phyloP scores from a whole-genome alignment of 2,329 filamentous ascomycete species.

The Emmonsiellopsis sp. region DNA sequence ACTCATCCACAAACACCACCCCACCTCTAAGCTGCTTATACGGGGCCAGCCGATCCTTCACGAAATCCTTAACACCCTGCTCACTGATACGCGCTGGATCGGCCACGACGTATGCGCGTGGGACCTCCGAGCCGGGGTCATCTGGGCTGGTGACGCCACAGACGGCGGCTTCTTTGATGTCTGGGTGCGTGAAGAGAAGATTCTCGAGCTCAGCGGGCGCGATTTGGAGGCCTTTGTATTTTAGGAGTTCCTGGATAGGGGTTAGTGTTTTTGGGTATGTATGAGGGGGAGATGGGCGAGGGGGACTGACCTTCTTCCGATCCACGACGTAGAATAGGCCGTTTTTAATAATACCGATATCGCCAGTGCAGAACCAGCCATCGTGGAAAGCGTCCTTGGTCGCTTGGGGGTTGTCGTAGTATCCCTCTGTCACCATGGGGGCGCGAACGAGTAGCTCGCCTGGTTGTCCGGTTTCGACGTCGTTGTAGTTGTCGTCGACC shows the following conservation, averaged over 20 bases:
- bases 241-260: neutral
- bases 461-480: neutral
- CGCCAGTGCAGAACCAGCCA: constrained; percentile 4
- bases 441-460: constrained; percentile 2
- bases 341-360: neutral
- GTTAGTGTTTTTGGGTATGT: neutral
- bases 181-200: constrained; percentile 1
- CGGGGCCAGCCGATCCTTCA: constrained; percentile 1
- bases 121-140: neutral
- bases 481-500: constrained; percentile 3
- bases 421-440: neutral
- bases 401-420: constrained; percentile 3
- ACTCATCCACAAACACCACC: constrained; percentile 1
- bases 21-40: constrained; percentile 2
- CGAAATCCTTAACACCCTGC: neutral
- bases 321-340: constrained; percentile 2
- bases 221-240: constrained; percentile 2
- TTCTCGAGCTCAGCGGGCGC: constrained; percentile 2
- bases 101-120: neutral
- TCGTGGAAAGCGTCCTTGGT: constrained; percentile 1
- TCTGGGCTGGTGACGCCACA: neutral
- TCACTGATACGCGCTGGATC: neutral
- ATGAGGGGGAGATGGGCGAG: neutral
- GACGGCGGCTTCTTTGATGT: constrained; percentile 3
- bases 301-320: constrained; percentile 1